Conservation (phyloP, 305 asterid genomes). For the Solanum hybrid region DNA sequence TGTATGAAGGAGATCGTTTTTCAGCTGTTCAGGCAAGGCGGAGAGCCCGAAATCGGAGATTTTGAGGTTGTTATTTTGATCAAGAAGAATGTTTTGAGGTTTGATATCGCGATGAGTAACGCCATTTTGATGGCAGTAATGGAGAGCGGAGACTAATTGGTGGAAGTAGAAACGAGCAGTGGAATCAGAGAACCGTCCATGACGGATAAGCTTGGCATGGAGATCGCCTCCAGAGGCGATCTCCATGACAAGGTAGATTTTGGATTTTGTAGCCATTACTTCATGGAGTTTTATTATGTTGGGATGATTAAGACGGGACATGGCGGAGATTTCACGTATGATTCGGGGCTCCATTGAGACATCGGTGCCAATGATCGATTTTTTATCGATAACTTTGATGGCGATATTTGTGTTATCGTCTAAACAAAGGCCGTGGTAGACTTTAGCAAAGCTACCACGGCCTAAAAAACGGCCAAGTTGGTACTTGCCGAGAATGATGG, state of each 20-base stretch:
- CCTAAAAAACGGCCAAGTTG: constrained; percentile 61
- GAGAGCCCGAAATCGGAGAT: constrained; percentile 84
- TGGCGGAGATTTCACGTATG: constrained; percentile 61
- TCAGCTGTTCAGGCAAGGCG: constrained; percentile 56
- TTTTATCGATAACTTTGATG: constrained; percentile 62
- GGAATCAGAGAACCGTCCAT: constrained; percentile 49
- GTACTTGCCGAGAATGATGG: constrained; percentile 56
- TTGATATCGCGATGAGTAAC: constrained; percentile 73
- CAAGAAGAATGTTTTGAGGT: constrained; percentile 78
- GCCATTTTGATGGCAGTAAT: constrained; percentile 65
- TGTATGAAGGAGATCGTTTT: constrained; percentile 47
- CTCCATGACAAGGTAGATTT: constrained; percentile 80
- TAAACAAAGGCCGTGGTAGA: constrained; percentile 41
- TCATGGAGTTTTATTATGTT: constrained; percentile 66
- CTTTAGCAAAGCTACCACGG: constrained; percentile 88
- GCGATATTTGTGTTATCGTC: constrained; percentile 36
- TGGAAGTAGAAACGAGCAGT: constrained; percentile 47
- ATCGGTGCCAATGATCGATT: constrained; percentile 16
- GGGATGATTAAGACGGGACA: constrained; percentile 74
- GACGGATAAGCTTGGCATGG: constrained; percentile 40
- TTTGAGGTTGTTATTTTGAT: constrained; percentile 36
- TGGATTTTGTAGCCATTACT: constrained; percentile 65
- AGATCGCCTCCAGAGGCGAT: constrained; percentile 72
- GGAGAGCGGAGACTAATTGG: constrained; percentile 61
- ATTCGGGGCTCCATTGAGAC: constrained; percentile 55